A percentile compares a stretch with the other conserved stretches of the same genome.
These are phyloP conservation scores for Eimeria brunetti DNA, from an alignment of 169 alveolate species.

Conservation along the genomic window DNA sequence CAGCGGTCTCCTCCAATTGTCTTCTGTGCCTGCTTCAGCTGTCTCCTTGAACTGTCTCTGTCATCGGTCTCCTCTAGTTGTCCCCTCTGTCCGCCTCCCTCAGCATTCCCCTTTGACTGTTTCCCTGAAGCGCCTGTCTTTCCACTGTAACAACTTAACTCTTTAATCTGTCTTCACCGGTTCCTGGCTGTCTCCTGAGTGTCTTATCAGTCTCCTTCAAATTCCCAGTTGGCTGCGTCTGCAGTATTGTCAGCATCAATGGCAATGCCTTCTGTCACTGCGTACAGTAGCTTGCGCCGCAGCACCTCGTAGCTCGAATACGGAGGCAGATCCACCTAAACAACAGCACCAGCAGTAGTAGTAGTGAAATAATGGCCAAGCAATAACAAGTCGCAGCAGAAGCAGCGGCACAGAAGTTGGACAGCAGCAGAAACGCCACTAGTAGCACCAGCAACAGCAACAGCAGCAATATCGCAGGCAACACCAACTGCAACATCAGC, in stretches of 20 bases:
- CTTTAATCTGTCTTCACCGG: no score
- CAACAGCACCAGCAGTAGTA: constrained; percentile 3
- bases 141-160: no score
- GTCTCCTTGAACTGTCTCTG: no score
- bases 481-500: not conserved
- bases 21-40: no score
- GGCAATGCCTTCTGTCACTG: constrained; percentile 90
- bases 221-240: constrained; percentile 78
- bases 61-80: no score
- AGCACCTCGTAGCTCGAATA: constrained; percentile 90
- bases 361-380: not conserved
- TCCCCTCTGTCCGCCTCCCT: no score
- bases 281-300: constrained; percentile 90
- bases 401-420: not conserved
- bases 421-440: not conserved
- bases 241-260: constrained; percentile 86
- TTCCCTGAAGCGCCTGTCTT: no score
- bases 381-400: not conserved
- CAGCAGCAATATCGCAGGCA: not conserved
- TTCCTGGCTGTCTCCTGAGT: no score
- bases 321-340: constrained; percentile 90
- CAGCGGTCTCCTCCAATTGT: not conserved
- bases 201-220: constrained; percentile 14
- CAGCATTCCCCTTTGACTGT: no score
- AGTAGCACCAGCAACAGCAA: not conserved